Evolutionary conservation across 2,329 filamentous ascomycete species (phyloP), one percentile per base, ranked within the genome.

Genomic region (Cercospora brassicicola): DNA sequence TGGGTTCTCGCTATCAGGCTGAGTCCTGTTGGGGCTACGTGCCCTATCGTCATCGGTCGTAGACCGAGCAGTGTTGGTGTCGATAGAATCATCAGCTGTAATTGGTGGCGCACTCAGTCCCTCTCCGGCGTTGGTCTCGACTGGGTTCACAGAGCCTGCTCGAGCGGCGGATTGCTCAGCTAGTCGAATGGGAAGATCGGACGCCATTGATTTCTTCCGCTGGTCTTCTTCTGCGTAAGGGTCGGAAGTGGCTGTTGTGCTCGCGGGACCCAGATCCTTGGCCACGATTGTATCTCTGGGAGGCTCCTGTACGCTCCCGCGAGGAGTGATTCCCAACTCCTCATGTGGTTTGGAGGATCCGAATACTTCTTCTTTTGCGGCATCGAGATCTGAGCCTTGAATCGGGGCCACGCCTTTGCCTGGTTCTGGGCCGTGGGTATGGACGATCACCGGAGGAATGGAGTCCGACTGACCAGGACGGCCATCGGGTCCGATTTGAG

Each of bases 111-210:
- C 59, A 28, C 33, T 45, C 0, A 61, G 59, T 2, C 59, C 59
- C 15, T 61, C 59, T 8, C 59, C 59, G 23, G 59, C 36, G 7
- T 61, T 61, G 0, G 59, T 61, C 26, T 61, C 59, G 26, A 61
- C 59, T 20, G 59, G 59, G 11, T 61, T 61, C 2, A 61, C 11
- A 3, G 59, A 61, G 10, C 59, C 59, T 28, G 59, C 59, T 18
- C 59, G 59, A 26, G 59, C 59, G 10, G 59, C 59, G n/a, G 33
- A 61, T 18, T 45, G 59, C 2, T 61, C 59, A 11, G 59, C 36
- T 13, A 36, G 20, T 30, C 59, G 20, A 10, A 61, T 57, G 15
- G 53, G 53, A 5, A 57, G 15, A 4, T 57, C 53, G 13, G 26
- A 30, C 11, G 53, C 1, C 1, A 57, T 57, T 3, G 53, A 31